Evolutionary conservation across 345 rosid species (phyloP).

Genomic region (Gossypium australe): DNA sequence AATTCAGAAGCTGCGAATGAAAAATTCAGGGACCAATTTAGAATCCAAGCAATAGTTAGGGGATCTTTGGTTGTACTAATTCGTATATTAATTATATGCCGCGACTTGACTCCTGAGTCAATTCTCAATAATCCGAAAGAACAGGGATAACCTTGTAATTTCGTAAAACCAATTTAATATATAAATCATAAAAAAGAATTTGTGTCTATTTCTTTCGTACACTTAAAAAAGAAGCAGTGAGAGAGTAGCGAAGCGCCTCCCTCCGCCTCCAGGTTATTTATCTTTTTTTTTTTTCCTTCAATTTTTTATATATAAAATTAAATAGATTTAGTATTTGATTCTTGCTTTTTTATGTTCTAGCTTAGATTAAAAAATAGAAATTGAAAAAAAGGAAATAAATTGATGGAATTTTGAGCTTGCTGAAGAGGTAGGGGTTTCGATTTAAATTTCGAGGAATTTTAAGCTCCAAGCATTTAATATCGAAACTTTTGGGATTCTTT

Average conservation of each 20-base stretch:
- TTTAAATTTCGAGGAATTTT: neutral
- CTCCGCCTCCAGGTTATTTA: neutral
- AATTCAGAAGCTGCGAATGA: too few species aligned
- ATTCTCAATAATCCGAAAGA: neutral
- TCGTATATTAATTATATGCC: neutral
- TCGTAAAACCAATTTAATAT: neutral
- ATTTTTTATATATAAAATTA: neutral
- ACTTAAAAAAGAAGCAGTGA: neutral
- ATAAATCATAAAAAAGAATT: neutral
- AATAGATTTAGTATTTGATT: neutral
- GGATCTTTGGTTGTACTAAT: too few species aligned
- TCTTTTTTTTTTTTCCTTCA: neutral
- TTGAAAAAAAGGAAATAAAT: neutral
- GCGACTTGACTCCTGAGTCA: neutral
- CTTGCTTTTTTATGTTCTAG: neutral
- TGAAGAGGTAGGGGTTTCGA: neutral
- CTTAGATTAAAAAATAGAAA: neutral
- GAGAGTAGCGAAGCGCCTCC: slow-evolving; percentile 2
- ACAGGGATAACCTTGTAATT: neutral
- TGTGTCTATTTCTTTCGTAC: neutral
- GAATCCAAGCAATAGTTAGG: too few species aligned
- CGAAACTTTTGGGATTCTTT: neutral
- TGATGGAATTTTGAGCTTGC: neutral
- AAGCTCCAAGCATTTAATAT: neutral
- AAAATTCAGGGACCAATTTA: too few species aligned